Conservation (phyloP, 2,329 filamentous ascomycete genomes). For the Fusarium bactridioides region DNA sequence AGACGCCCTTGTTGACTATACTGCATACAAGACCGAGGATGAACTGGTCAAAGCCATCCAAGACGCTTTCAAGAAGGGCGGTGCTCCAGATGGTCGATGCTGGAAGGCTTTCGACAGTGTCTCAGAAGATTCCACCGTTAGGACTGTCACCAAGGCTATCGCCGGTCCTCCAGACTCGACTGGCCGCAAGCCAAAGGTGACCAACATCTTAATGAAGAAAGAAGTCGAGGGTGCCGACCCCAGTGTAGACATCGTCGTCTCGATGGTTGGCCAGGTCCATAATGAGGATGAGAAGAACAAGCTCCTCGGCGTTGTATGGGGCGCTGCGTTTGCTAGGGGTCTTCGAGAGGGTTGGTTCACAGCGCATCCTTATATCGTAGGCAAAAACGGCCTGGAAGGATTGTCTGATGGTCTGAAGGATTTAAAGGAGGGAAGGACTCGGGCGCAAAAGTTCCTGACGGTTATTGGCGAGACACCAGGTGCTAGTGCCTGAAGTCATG, state of each 20-base stretch:
- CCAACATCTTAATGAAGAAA: neutral
- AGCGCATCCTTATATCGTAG: slow-evolving; percentile 6
- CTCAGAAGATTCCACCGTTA: neutral
- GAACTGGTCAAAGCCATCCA: neutral
- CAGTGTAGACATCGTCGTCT: neutral
- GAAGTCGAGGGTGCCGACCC: neutral
- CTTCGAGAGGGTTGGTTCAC: slow-evolving; percentile 28
- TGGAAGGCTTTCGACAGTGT: slow-evolving; percentile 6
- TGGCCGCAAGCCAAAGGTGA: neutral
- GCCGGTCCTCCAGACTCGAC: neutral
- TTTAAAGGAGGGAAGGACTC: neutral
- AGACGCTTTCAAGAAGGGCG: neutral
- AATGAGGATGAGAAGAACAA: slow-evolving; percentile 1
- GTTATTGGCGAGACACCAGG: neutral
- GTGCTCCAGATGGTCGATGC: neutral
- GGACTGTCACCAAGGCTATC: neutral
- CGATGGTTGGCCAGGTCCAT: neutral
- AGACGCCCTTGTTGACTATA: slow-evolving; percentile 18
- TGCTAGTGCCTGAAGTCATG: neutral
- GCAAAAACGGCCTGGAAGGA: neutral
- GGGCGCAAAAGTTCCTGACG: slow-evolving; percentile 6
- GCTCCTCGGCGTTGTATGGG: neutral
- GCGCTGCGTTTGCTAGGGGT: neutral
- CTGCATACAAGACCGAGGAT: neutral
- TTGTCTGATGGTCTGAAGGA: neutral